These are phyloP conservation scores for Cordyceps militaris DNA, from an alignment of 2,329 filamentous ascomycete genomes.

Conservation along the genomic window DNA sequence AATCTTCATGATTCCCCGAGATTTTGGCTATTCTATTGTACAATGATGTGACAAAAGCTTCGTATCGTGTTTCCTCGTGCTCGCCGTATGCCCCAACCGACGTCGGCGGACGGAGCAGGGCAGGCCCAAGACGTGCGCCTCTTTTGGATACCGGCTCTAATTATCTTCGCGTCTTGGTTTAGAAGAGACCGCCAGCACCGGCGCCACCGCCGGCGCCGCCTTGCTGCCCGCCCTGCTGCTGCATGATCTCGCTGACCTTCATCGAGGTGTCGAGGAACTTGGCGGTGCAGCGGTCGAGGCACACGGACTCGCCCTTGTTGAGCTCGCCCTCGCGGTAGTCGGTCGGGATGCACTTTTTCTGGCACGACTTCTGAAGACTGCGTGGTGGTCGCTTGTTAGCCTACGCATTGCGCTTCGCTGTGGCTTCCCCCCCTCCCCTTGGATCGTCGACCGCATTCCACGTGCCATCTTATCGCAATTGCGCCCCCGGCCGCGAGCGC, in stretches of 20 bases:
- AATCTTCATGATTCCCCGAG: neutral
- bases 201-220: conserved; percentile 30
- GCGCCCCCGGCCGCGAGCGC: neutral
- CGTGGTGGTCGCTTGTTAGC: neutral
- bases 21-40: neutral
- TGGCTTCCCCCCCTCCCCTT: neutral
- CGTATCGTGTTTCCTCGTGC: neutral
- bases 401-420: neutral
- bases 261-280: conserved; percentile 99
- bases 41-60: neutral
- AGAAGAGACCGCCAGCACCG: conserved; percentile 40
- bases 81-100: neutral
- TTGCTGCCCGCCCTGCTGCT: conserved; percentile 69
- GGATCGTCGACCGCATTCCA: neutral
- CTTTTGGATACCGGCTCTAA: too few species aligned
- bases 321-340: conserved; percentile 94
- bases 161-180: too few species aligned
- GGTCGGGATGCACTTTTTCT: conserved; percentile 84
- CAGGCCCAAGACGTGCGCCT: too few species aligned
- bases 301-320: conserved; percentile 98
- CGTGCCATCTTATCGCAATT: neutral
- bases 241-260: conserved; percentile 96
- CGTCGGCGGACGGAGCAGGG: too few species aligned
- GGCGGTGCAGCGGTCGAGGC: conserved; percentile 90
- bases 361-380: conserved; percentile 65